Evolutionary conservation across 2,329 filamentous ascomycete genomes (phyloP).

Genomic region (Aspergillus transmontanensis): DNA sequence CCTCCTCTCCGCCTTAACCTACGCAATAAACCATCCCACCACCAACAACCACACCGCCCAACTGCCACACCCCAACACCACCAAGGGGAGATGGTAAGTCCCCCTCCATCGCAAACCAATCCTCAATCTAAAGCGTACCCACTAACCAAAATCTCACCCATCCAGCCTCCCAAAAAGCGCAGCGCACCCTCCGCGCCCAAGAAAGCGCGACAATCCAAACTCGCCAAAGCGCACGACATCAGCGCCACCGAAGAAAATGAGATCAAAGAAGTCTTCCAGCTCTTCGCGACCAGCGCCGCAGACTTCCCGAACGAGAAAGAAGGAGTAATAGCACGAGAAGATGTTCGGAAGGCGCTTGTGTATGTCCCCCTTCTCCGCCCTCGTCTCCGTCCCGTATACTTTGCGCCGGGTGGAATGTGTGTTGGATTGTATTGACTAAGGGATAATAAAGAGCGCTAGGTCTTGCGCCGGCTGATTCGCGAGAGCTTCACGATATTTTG

Average conservation of each 20-base stretch:
- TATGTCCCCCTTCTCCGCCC: conserved; percentile 46
- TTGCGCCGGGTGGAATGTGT: background rate
- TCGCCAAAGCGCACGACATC: conserved; percentile 89
- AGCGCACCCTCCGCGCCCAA: conserved; percentile 35
- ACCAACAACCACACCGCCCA: background rate
- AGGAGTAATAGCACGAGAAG: conserved; percentile 67
- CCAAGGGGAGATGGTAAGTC: conserved; percentile 23
- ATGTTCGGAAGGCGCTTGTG: conserved; percentile 73
- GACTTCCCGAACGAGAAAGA: conserved; percentile 72
- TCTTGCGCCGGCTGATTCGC: conserved; percentile 63
- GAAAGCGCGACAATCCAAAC: conserved; percentile 71
- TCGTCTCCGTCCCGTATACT: too few relatives aligned
- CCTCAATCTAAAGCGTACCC: background rate
- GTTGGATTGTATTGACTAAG: background rate
- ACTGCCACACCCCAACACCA: background rate
- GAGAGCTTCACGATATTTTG: conserved; percentile 75
- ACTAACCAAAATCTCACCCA: background rate
- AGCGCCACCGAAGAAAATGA: conserved; percentile 81
- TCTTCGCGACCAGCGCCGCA: conserved; percentile 66
- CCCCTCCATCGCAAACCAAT: background rate
- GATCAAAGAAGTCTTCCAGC: conserved; percentile 84
- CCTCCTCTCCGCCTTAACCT: background rate
- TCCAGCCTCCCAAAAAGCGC: conserved; percentile 42
- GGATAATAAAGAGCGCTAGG: conserved; percentile 71
- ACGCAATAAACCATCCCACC: background rate